Evolutionary conservation across 2,329 filamentous ascomycete genomes (phyloP).

Genomic region (Sarocladium brachiariae): DNA sequence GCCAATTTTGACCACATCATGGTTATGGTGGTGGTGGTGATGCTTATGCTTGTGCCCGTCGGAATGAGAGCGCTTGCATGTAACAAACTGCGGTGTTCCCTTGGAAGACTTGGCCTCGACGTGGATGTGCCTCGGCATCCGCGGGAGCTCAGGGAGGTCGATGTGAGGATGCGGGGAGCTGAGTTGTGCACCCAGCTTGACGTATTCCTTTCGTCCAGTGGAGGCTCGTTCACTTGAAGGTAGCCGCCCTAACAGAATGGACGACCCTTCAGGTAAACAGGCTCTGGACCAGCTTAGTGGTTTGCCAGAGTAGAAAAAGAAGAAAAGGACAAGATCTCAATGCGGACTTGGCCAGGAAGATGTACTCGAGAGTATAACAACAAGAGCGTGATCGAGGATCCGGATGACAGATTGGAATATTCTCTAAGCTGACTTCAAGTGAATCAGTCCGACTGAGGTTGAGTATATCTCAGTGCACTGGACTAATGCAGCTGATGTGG

Average conservation of each 20-base stretch:
- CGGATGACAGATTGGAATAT: not conserved
- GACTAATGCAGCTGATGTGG: conserved; percentile 12
- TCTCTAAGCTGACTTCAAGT: not conserved
- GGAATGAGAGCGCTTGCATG: conserved; percentile 3
- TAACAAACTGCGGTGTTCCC: conserved; percentile 5
- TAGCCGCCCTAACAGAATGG: not conserved
- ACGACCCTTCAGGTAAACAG: conserved; percentile 5
- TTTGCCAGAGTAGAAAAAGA: not conserved
- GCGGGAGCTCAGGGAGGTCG: conserved; percentile 9
- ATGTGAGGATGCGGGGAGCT: conserved; percentile 8
- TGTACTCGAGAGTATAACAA: not conserved
- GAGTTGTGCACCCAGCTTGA: conserved; percentile 9
- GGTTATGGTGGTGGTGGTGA: conserved; percentile 1
- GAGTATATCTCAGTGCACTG: not conserved
- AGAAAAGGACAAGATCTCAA: not conserved
- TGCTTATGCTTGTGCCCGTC: conserved; percentile 8
- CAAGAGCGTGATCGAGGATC: not conserved
- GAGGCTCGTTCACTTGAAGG: conserved; percentile 6
- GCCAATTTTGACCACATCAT: conserved; percentile 5
- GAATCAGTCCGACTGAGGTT: not conserved
- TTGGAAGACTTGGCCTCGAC: conserved; percentile 9
- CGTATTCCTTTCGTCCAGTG: conserved; percentile 2
- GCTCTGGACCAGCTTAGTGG: conserved; percentile 7
- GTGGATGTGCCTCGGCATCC: conserved; percentile 8
- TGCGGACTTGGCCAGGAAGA: not conserved